A percentile compares a stretch with the other conserved stretches of the same genome.
Evolutionary conservation across 768 basidiomycete species (phyloP).

Genomic region (Calocera viscosa): DNA sequence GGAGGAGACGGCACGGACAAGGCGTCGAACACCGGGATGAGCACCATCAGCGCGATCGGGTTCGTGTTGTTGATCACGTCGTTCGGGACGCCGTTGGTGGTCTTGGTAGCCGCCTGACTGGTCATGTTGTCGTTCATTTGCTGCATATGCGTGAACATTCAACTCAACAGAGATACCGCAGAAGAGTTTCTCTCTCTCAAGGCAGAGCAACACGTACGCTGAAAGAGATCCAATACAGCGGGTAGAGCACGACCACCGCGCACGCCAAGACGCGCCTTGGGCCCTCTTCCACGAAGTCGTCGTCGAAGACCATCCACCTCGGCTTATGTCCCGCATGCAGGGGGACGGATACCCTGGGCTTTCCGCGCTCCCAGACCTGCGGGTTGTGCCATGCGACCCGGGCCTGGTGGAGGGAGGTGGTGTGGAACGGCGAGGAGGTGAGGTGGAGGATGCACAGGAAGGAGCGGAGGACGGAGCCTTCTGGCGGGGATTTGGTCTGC

Average conservation of each 20-base stretch:
- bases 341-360: too few relatives aligned
- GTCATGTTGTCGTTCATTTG: slow-evolving; percentile 23
- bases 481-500: slow-evolving; percentile 3
- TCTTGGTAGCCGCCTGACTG: slow-evolving; percentile 24
- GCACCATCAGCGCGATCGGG: slow-evolving; percentile 22
- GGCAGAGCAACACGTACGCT: slow-evolving; percentile 2
- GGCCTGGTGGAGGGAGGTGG: neutral
- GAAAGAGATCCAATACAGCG: slow-evolving; percentile 19
- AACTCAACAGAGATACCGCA: too few relatives aligned
- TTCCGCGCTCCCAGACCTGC: slow-evolving; percentile 19
- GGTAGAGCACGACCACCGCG: slow-evolving; percentile 23
- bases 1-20: neutral
- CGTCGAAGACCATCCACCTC: slow-evolving; percentile 22
- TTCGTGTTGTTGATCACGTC: slow-evolving; percentile 25
- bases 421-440: slow-evolving; percentile 1
- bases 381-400: neutral
- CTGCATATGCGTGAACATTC: slow-evolving; percentile 8
- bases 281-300: slow-evolving; percentile 23
- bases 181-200: too few relatives aligned
- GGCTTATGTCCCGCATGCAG: slow-evolving; percentile 17
- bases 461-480: slow-evolving; percentile 19
- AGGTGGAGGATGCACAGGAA: slow-evolving; percentile 11
- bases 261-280: slow-evolving; percentile 24
- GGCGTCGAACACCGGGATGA: slow-evolving; percentile 24
- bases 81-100: slow-evolving; percentile 23